Percentiles rank a stretch among this genome's conserved stretches.
phyloP scores from a whole-genome alignment of 1,284 basidiomycete species.

The Coniferiporia sulphurascens region DNA sequence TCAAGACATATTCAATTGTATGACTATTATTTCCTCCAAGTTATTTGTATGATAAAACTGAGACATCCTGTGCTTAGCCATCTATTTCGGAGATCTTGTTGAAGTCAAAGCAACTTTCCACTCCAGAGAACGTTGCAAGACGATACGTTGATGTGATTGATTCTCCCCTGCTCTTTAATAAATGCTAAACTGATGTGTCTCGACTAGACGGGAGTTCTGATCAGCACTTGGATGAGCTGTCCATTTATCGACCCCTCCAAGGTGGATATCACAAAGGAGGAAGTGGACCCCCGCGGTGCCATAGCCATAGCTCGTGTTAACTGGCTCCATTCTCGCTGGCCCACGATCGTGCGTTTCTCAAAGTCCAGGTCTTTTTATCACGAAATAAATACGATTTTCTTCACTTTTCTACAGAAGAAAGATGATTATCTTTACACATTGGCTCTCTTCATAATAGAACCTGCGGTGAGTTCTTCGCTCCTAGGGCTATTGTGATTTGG shows the following conservation, averaged over 20 bases:
- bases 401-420: slow-evolving; percentile 26
- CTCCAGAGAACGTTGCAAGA: slow-evolving; percentile 32
- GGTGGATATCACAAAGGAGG: background rate
- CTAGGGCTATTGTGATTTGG: background rate
- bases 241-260: slow-evolving; percentile 10
- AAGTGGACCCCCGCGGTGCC: slow-evolving; percentile 36
- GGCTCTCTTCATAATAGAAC: slow-evolving; percentile 30
- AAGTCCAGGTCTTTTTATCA: slow-evolving; percentile 15
- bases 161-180: background rate
- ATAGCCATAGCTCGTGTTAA: slow-evolving; percentile 43
- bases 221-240: slow-evolving; percentile 21
- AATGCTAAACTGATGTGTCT: background rate
- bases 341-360: slow-evolving; percentile 6
- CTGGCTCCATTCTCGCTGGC: slow-evolving; percentile 41
- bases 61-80: slow-evolving; percentile 29
- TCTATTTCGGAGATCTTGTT: slow-evolving; percentile 38
- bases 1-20: slow-evolving; percentile 47
- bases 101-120: slow-evolving; percentile 35
- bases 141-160: slow-evolving; percentile 41
- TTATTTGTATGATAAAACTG: background rate
- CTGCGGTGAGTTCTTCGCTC: slow-evolving; percentile 24
- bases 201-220: slow-evolving; percentile 37
- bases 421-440: slow-evolving; percentile 33
- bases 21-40: slow-evolving; percentile 21
- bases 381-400: slow-evolving; percentile 26